A percentile compares a stretch with the other conserved stretches of the same genome.
phyloP scores from a whole-genome alignment of 2,329 filamentous ascomycete species.

The Phaeoacremonium minimum region DNA sequence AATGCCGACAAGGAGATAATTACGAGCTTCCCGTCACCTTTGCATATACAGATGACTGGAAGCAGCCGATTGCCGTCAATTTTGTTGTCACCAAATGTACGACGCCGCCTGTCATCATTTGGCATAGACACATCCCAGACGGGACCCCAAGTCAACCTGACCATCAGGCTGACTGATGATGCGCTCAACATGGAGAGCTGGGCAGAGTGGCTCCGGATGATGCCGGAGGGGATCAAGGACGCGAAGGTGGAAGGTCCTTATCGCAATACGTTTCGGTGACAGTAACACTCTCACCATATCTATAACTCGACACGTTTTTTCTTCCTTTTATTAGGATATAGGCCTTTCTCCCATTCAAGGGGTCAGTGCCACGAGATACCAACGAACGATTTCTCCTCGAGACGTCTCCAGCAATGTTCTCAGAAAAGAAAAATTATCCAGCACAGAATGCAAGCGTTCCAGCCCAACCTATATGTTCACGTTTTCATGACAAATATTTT shows the following conservation, averaged over 20 bases:
- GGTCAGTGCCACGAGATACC: no score
- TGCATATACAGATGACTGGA: constrained; percentile 52
- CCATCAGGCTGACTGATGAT: constrained; percentile 46
- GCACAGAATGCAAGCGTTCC: no score
- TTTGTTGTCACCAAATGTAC: constrained; percentile 43
- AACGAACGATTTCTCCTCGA: no score
- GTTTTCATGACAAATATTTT: no score
- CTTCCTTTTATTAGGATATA: no score
- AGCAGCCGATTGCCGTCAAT: constrained; percentile 52
- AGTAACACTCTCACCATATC: constrained; percentile 1
- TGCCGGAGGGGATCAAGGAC: constrained; percentile 53
- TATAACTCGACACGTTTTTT: no score
- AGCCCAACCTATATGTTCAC: no score
- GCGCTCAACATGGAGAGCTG: constrained; percentile 47
- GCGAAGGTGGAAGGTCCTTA: constrained; percentile 51
- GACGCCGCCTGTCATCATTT: constrained; percentile 30
- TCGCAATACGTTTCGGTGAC: constrained; percentile 32
- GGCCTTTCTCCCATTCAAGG: no score
- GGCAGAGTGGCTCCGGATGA: constrained; percentile 54
- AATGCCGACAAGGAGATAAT: constrained; percentile 40
- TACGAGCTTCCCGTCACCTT: constrained; percentile 46
- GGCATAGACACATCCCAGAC: constrained; percentile 29
- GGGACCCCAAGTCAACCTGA: constrained; percentile 42
- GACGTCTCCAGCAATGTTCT: no score
- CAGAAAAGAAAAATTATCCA: no score